These are phyloP conservation scores for Tinospora cordifolia DNA, from an alignment of 164 flowering plant species.

Conservation along the genomic window DNA sequence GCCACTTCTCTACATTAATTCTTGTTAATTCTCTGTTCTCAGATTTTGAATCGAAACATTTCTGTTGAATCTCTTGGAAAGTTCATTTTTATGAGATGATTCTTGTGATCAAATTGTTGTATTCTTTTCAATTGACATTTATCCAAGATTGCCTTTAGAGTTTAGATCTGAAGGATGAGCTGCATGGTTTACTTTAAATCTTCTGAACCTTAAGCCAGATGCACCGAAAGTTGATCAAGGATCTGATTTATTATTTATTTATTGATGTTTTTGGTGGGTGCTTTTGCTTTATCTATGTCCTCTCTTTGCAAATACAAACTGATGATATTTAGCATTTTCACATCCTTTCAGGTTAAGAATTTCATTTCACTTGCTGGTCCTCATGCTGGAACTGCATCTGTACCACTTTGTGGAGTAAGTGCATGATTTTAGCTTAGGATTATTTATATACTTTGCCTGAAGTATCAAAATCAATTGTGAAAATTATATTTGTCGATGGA, in stretches of 20 bases:
- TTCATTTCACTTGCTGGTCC: constrained; percentile 84
- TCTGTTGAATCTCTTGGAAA: neutral
- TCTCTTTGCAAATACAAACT: neutral
- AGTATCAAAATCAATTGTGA: neutral
- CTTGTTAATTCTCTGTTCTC: no score
- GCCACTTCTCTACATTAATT: no score
- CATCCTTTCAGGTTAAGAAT: constrained; percentile 61
- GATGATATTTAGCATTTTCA: constrained; percentile 3
- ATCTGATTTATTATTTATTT: neutral
- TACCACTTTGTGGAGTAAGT: constrained; percentile 95
- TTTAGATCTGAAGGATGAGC: no score
- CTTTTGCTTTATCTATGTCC: neutral
- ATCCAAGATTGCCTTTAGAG: no score
- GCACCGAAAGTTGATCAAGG: no score
- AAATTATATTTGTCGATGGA: no score
- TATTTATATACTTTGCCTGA: neutral
- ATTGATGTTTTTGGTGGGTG: neutral
- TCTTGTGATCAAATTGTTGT: neutral
- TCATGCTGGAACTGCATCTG: constrained; percentile 97
- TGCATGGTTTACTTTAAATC: no score
- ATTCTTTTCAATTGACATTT: neutral
- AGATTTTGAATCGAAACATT: neutral
- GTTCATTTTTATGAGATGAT: neutral
- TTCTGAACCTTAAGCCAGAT: no score
- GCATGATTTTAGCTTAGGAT: neutral